phyloP scores from a whole-genome alignment of 176 grass and related monocot species.

The Phragmites australis region DNA sequence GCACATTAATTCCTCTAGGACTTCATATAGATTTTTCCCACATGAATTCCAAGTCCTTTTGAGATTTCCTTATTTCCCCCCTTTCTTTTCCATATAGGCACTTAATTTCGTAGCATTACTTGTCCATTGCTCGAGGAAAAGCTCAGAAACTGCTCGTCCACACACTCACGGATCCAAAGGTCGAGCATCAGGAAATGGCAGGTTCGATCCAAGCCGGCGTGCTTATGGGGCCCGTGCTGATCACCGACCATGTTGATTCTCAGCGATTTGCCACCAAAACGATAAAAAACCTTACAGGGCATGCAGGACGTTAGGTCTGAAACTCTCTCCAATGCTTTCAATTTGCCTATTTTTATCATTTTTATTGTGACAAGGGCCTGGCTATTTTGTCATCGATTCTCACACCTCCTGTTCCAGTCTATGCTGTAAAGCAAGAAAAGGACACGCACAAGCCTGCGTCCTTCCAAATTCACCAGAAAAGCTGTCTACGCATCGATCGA shows the following conservation, averaged over 20 bases:
- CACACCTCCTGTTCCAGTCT: neutral
- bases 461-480: neutral
- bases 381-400: neutral
- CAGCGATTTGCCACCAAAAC: constrained; percentile 19
- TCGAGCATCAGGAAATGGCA: neutral
- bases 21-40: no score
- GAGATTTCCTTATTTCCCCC: no score
- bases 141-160: no score
- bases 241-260: constrained; percentile 34
- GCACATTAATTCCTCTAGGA: no score
- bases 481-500: neutral
- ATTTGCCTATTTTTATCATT: neutral
- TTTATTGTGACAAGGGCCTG: neutral
- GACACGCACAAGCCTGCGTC: neutral
- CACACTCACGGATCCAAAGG: no score
- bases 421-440: constrained; percentile 9
- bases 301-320: neutral
- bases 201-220: neutral
- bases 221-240: constrained; percentile 21
- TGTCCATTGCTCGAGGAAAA: no score
- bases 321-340: constrained; percentile 10
- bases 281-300: neutral
- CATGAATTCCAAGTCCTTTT: no score
- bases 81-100: no score
- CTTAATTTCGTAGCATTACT: no score